Evolutionary conservation across 352 stramenopile species (phyloP).

Genomic region (Phytophthora litchii): DNA sequence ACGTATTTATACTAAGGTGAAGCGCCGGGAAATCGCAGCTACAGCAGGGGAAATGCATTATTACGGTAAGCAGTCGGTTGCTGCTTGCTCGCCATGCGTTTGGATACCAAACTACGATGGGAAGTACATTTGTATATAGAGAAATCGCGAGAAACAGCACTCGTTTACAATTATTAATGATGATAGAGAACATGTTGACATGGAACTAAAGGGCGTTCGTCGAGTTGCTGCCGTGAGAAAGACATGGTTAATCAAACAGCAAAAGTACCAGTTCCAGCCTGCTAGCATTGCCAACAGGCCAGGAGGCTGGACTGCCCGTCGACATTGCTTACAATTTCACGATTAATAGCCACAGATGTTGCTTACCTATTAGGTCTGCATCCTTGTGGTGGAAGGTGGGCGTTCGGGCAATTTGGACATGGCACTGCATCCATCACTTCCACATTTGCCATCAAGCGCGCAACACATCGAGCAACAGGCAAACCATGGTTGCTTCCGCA

Average conservation of each 20-base stretch:
- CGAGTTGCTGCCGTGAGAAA: conserved; percentile 9
- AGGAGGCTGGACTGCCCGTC: neutral
- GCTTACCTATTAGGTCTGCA: neutral
- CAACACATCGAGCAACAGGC: conserved; percentile 17
- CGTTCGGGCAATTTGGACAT: neutral
- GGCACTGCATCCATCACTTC: conserved; percentile 13
- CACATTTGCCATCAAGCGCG: conserved; percentile 14
- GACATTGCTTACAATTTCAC: conserved; percentile 1
- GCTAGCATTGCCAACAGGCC: neutral
- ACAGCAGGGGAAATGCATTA: neutral
- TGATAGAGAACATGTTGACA: neutral
- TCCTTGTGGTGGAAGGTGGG: neutral
- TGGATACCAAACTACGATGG: conserved; percentile 9
- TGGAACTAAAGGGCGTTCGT: neutral
- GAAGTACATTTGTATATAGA: neutral
- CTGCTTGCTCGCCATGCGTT: conserved; percentile 11
- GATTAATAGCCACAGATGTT: neutral
- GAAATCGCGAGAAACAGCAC: neutral
- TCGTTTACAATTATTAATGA: no score
- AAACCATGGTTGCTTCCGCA: conserved; percentile 25
- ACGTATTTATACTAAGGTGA: neutral
- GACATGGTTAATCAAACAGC: no score
- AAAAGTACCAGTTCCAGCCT: no score
- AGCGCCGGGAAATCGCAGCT: neutral
- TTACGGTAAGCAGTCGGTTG: conserved; percentile 1